Conservation (phyloP, 352 stramenopile genomes). For the Pythium sukuiense region DNA sequence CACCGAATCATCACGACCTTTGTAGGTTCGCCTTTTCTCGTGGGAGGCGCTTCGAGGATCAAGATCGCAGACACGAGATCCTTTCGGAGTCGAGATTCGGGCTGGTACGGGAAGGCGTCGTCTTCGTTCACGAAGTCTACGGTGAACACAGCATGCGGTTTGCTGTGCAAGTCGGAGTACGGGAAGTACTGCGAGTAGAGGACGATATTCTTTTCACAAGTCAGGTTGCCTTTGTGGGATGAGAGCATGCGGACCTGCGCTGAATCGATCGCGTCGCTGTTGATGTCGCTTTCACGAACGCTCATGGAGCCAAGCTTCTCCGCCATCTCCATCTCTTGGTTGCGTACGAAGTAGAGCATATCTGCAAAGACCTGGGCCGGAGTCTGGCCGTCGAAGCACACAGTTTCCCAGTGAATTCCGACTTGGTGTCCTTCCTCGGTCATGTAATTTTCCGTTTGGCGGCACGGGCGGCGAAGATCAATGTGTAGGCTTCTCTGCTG, state of each 20-base stretch:
- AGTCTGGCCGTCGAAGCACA: too few species aligned
- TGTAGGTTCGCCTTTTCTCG: too few species aligned
- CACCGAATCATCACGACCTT: too few species aligned
- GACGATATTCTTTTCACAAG: constrained; percentile 12
- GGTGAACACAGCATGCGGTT: constrained; percentile 2
- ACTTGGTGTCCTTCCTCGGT: neutral
- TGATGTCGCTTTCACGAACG: constrained; percentile 11
- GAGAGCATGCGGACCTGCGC: constrained; percentile 4
- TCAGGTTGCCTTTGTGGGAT: neutral
- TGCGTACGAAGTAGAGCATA: constrained; percentile 8
- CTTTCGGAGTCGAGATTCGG: constrained; percentile 11
- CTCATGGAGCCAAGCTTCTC: neutral
- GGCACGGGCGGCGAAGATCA: constrained; percentile 4
- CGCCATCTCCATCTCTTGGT: constrained; percentile 11
- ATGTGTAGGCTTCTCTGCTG: neutral
- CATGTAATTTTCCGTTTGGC: constrained; percentile 3
- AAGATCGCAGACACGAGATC: too few species aligned
- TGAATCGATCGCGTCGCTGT: neutral
- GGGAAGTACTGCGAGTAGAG: constrained; percentile 8
- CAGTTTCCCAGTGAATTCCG: neutral
- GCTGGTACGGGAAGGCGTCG: constrained; percentile 18
- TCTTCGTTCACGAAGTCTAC: constrained; percentile 19
- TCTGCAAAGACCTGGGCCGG: constrained; percentile 3
- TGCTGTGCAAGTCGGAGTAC: constrained; percentile 8
- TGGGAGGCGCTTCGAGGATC: too few species aligned